Percentiles rank a stretch among this genome's conserved stretches.
Conservation (phyloP, 2,329 filamentous ascomycete species). For the Cladosporium halotolerans region DNA sequence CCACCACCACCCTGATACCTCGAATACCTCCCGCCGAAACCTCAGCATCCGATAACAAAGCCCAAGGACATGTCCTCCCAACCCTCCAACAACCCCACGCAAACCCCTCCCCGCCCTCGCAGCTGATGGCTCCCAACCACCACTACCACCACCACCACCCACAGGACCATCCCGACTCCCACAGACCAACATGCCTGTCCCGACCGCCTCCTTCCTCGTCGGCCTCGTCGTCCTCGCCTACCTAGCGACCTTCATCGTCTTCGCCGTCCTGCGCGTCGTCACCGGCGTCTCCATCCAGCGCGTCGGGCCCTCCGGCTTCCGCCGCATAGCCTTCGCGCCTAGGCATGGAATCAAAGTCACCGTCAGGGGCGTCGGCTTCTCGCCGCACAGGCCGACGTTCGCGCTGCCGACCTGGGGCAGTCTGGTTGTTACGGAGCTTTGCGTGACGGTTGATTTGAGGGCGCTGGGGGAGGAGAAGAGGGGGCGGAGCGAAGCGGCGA, state of each 20-base stretch:
- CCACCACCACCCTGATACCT: not conserved
- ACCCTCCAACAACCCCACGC: not conserved
- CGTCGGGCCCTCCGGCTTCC: slow-evolving; percentile 84
- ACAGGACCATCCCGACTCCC: no score
- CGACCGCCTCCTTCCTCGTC: slow-evolving; percentile 64
- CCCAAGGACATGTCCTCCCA: no score
- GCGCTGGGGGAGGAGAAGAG: slow-evolving; percentile 43
- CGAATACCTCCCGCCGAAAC: no score
- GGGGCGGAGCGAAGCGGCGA: slow-evolving; percentile 9
- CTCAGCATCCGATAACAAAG: no score
- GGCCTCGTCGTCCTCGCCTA: slow-evolving; percentile 82
- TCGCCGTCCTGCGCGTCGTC: slow-evolving; percentile 84
- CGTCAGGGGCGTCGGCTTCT: slow-evolving; percentile 79
- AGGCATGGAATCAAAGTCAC: slow-evolving; percentile 85
- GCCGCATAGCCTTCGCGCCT: slow-evolving; percentile 83
- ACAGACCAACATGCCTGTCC: slow-evolving; percentile 36
- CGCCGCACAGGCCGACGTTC: slow-evolving; percentile 88
- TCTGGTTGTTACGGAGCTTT: slow-evolving; percentile 77
- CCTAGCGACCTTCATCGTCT: slow-evolving; percentile 84
- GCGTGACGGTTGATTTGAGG: slow-evolving; percentile 72
- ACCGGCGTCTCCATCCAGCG: slow-evolving; percentile 95
- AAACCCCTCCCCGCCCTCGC: not conserved
- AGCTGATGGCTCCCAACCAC: slow-evolving; percentile 22
- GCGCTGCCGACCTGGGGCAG: slow-evolving; percentile 96
- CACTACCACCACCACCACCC: not conserved